phyloP scores from a whole-genome alignment of 2,329 filamentous ascomycete genomes.

The Hypoxylon sp. region DNA sequence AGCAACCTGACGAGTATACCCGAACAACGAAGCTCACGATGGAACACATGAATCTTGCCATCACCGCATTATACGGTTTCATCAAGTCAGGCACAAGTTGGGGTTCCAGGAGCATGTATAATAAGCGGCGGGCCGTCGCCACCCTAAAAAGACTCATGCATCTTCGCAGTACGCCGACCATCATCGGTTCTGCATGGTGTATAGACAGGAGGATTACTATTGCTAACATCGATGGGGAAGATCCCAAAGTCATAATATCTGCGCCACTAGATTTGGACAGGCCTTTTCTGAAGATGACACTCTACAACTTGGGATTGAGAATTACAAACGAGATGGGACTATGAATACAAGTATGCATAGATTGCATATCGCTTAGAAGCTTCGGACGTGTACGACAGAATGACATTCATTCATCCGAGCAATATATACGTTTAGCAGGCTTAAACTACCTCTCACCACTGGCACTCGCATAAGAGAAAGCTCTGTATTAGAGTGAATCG shows the following conservation, averaged over 20 bases:
- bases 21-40: not conserved
- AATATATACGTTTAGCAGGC: not conserved
- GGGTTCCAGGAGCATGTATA: not conserved
- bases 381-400: not conserved
- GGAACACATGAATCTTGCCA: slow-evolving; percentile 12
- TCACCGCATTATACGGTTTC: slow-evolving; percentile 1
- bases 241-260: slow-evolving; percentile 6
- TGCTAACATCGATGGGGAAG: not conserved
- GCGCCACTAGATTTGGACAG: not conserved
- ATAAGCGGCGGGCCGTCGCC: not conserved
- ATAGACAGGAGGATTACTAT: slow-evolving; percentile 13
- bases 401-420: not conserved
- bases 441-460: not conserved
- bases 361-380: not conserved
- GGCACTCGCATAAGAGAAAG: no score
- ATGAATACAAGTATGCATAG: not conserved
- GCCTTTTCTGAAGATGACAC: not conserved
- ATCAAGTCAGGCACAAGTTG: slow-evolving; percentile 1
- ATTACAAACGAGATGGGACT: not conserved
- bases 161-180: no score
- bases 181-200: slow-evolving; percentile 4
- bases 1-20: not conserved
- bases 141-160: not conserved
- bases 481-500: not conserved
- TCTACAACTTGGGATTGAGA: not conserved